Base-by-base conservation (phyloP, 2,329 filamentous ascomycete genomes). In the Ophiosphaerella herpotricha region DNA sequence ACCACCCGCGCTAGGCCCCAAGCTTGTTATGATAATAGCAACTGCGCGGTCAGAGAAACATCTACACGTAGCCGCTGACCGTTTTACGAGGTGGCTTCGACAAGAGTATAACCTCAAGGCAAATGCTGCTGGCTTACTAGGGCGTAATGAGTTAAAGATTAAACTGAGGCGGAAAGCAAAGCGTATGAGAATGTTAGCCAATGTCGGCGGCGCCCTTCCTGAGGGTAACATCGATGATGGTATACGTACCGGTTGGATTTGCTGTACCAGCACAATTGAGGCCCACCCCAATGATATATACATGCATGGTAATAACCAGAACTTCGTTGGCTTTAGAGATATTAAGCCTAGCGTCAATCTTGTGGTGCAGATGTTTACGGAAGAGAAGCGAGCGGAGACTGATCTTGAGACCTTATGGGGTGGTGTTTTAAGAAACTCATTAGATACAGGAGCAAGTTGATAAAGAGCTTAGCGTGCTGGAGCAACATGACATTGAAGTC, bases 241-340 rank as follows among this genome's bases (percentile, higher is more conserved):
- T 2, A 89, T 96, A 44, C 87, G 88, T 11, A 97, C 93, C 1
- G 92, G 91, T 8, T 99, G 94, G 94, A 88, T 99, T 16, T 99
- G 94, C 73, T 89, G 97, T 53, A 95, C 96, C 8, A 90, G 90
- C 4, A 83, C 83, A 13, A 80, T 91, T 1, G 83, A 87, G 37
- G 81, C 82, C 18, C 77, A 80, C n/a, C 61, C 71, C 4, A 61
- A 73, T 31, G 70, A 72, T 23, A 65, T 48, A 11, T 52, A 66
- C 11, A 64, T 70, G 56, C 64, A 63, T 2, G 65, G 63, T 1
- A 63, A 62, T 6, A 46, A 70, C 11, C 80, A 84, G 12, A 79
- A 82, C 7, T 85, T 92, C 49, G 86, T 91, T 31, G 93, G 93
- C 0, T 97, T 97, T 66, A 90, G 91, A 1, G 77, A 78, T 32